phyloP scores from a whole-genome alignment of 805 yeast genomes.

The Kazachstania bromeliacearum region DNA sequence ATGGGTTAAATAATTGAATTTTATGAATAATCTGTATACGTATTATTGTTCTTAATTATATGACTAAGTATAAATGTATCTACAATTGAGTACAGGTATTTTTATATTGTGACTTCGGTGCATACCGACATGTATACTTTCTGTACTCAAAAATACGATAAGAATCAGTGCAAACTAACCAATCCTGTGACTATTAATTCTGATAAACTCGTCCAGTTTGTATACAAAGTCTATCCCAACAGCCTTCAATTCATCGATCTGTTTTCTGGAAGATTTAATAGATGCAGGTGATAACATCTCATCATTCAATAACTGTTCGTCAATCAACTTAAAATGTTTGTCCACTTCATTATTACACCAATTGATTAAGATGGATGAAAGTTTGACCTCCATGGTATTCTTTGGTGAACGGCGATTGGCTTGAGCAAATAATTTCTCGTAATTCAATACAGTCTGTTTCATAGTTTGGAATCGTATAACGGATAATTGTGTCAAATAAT shows the following conservation, averaged over 20 bases:
- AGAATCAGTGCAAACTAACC: constrained; percentile 4
- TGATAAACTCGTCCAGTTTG: constrained; percentile 39
- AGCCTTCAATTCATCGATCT: constrained; percentile 49
- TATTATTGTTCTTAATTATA: no score
- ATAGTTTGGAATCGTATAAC: constrained; percentile 54
- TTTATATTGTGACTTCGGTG: no score
- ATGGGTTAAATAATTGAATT: no score
- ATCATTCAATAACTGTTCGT: constrained; percentile 59
- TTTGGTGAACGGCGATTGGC: constrained; percentile 14
- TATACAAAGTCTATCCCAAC: constrained; percentile 71
- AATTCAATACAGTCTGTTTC: constrained; percentile 47
- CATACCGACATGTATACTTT: no score
- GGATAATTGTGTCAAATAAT: constrained; percentile 53
- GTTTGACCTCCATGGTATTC: constrained; percentile 12
- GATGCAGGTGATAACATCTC: constrained; percentile 44
- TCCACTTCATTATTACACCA: constrained; percentile 67
- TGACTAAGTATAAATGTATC: no score
- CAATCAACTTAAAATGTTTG: constrained; percentile 48
- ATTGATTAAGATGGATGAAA: constrained; percentile 54
- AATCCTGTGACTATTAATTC: constrained; percentile 13
- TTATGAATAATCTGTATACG: no score
- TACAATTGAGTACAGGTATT: no score
- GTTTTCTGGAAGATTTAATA: constrained; percentile 47
- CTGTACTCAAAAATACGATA: no score
- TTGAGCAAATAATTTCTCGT: constrained; percentile 39